A percentile compares a stretch with the other conserved stretches of the same genome.
Conservation (phyloP, 2,329 filamentous ascomycete species). For the Fusarium setosum region DNA sequence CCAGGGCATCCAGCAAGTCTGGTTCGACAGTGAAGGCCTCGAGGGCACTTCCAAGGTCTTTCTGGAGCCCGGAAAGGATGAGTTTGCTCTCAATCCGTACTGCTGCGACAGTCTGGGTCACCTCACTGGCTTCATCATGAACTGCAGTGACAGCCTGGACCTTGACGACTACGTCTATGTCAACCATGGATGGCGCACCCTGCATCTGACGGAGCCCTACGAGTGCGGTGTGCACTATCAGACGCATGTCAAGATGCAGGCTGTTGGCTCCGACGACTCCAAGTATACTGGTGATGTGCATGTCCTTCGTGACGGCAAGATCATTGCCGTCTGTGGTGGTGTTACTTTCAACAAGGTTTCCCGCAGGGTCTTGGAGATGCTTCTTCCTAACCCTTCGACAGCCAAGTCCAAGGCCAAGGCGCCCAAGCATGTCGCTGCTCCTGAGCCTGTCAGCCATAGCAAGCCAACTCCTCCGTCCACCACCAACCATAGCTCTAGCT, state of each 20-base stretch:
- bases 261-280: background rate
- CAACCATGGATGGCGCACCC: background rate
- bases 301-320: background rate
- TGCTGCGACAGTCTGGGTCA: conserved; percentile 1
- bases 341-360: no score
- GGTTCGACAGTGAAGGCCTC: background rate
- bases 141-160: background rate
- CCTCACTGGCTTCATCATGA: conserved; percentile 4
- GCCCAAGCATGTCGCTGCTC: no score
- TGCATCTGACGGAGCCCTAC: background rate
- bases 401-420: background rate
- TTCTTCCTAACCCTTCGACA: no score
- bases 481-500: no score
- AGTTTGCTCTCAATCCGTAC: background rate
- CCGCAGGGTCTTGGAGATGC: no score
- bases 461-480: no score
- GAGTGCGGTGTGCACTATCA: background rate
- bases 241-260: conserved; percentile 3
- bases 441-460: no score
- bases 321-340: background rate
- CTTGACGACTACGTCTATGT: background rate
- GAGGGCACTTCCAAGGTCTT: background rate
- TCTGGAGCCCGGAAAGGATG: background rate
- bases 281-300: background rate
- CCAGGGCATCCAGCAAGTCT: background rate